phyloP scores from a whole-genome alignment of 176 grass and related monocot species.

The Tuctoria greenei region DNA sequence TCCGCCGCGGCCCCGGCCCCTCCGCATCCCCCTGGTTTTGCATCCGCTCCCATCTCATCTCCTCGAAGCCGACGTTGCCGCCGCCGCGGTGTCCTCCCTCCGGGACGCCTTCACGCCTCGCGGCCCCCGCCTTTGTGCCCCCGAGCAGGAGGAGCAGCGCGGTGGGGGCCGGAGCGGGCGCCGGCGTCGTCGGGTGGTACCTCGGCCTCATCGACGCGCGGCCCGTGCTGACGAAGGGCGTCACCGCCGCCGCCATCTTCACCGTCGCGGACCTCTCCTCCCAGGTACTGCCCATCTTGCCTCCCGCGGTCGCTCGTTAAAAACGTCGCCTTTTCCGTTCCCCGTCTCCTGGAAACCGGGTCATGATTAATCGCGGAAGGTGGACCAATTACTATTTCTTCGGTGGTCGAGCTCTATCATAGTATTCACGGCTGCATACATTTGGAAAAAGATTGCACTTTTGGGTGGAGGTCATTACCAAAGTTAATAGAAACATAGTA shows the following conservation, averaged over 20 bases:
- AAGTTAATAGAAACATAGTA: not conserved
- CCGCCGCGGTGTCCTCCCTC: slow-evolving; percentile 20
- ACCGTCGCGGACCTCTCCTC: slow-evolving; percentile 73
- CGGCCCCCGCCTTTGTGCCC: not conserved
- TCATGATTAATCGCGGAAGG: not conserved
- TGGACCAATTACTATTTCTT: not conserved
- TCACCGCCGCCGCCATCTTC: slow-evolving; percentile 85
- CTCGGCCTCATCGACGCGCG: slow-evolving; percentile 65
- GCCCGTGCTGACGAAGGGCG: slow-evolving; percentile 84
- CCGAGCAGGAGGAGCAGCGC: slow-evolving; percentile 3
- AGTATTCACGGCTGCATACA: not conserved
- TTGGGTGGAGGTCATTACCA: not conserved
- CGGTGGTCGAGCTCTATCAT: not conserved
- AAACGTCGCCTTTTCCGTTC: not conserved
- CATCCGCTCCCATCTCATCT: slow-evolving; percentile 57
- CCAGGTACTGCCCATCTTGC: slow-evolving; percentile 44
- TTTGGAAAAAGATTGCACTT: not conserved
- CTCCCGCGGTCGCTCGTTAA: not conserved
- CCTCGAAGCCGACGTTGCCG: slow-evolving; percentile 38
- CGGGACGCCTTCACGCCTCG: not conserved
- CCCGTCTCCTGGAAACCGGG: not conserved
- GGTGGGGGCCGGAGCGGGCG: slow-evolving; percentile 23
- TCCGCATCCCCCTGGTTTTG: slow-evolving; percentile 18
- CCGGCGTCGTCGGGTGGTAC: slow-evolving; percentile 68
- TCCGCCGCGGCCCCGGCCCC: slow-evolving; percentile 26